Percentiles rank a stretch among this genome's conserved stretches.
Evolutionary conservation across 2,329 filamentous ascomycete genomes (phyloP).

Genomic region (Seiridium unicorne): DNA sequence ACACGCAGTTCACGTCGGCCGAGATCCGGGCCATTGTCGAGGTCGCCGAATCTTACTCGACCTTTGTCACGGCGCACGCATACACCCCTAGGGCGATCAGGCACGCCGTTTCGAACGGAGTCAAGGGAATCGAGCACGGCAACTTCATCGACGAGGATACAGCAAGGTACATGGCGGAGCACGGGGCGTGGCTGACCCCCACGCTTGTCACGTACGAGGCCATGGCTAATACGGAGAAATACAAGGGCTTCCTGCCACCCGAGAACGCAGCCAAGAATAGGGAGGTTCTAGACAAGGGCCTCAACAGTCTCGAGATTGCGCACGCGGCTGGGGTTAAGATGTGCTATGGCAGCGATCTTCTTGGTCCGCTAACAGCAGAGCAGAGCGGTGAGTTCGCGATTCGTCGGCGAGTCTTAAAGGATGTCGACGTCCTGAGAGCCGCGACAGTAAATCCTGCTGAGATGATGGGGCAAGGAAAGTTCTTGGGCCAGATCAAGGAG

Average conservation of each 20-base stretch:
- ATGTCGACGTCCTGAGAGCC: conserved; percentile 22
- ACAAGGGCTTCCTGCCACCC: conserved; percentile 34
- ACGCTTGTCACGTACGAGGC: conserved; percentile 47
- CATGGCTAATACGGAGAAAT: conserved; percentile 37
- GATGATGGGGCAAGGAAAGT: conserved; percentile 43
- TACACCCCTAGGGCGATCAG: conserved; percentile 55
- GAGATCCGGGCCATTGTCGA: conserved; percentile 55
- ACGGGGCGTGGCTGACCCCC: conserved; percentile 44
- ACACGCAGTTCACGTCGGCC: conserved; percentile 54
- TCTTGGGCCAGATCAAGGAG: conserved; percentile 47
- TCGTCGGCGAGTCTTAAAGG: conserved; percentile 20
- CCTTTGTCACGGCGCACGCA: conserved; percentile 56
- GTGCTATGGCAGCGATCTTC: conserved; percentile 21
- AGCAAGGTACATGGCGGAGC: conserved; percentile 43
- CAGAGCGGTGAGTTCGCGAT: conserved; percentile 32
- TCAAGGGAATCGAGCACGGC: conserved; percentile 42
- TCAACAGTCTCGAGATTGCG: background rate
- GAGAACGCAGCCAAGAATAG: conserved; percentile 20
- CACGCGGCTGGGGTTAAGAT: conserved; percentile 4
- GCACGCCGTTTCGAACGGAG: conserved; percentile 53
- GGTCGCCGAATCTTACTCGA: conserved; percentile 45
- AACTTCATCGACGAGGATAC: conserved; percentile 33
- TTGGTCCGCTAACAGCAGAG: conserved; percentile 27
- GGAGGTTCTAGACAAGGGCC: background rate
- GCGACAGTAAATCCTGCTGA: conserved; percentile 47